Evolutionary conservation across 352 stramenopile genomes (phyloP).

Genomic region (Globisporangium solare): DNA sequence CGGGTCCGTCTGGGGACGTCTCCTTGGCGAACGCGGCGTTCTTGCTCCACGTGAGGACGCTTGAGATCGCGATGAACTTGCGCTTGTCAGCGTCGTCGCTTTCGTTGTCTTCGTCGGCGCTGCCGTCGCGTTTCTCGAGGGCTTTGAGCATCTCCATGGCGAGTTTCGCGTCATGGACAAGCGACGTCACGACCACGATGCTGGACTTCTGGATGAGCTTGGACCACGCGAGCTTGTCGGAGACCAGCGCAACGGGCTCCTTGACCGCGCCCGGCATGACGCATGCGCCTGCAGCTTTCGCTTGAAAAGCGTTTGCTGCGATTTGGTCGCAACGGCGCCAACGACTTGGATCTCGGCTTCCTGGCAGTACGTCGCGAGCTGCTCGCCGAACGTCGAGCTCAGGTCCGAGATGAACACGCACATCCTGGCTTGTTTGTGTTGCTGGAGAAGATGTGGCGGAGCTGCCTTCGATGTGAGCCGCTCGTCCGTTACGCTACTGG

Average conservation of each 20-base stretch:
- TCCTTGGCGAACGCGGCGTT: conserved; percentile 51
- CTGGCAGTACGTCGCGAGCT: conserved; percentile 51
- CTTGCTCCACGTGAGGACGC: conserved; percentile 77
- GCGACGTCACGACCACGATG: conserved; percentile 42
- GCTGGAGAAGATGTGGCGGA: background rate
- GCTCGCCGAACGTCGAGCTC: conserved; percentile 44
- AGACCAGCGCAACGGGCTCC: conserved; percentile 46
- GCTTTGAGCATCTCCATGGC: conserved; percentile 61
- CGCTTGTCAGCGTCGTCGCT: conserved; percentile 15
- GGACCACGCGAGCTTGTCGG: conserved; percentile 42
- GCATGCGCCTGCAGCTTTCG: conserved; percentile 53
- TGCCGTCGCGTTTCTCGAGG: conserved; percentile 43
- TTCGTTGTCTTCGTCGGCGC: conserved; percentile 27
- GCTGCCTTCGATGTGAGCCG: background rate
- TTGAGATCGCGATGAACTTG: conserved; percentile 74
- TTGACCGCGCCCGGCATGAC: conserved; percentile 30
- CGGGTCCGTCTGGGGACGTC: conserved; percentile 19
- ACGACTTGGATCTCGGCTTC: conserved; percentile 66
- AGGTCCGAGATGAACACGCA: conserved; percentile 76
- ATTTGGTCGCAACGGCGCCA: conserved; percentile 42
- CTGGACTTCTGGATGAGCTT: conserved; percentile 50
- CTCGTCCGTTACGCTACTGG: conserved; percentile 5
- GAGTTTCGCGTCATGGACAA: conserved; percentile 47
- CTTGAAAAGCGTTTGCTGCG: conserved; percentile 38
- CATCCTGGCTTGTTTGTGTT: conserved; percentile 20